These are phyloP conservation scores for Gleditsia sinensis DNA, from an alignment of 306 rosid species.

Conservation along the genomic window DNA sequence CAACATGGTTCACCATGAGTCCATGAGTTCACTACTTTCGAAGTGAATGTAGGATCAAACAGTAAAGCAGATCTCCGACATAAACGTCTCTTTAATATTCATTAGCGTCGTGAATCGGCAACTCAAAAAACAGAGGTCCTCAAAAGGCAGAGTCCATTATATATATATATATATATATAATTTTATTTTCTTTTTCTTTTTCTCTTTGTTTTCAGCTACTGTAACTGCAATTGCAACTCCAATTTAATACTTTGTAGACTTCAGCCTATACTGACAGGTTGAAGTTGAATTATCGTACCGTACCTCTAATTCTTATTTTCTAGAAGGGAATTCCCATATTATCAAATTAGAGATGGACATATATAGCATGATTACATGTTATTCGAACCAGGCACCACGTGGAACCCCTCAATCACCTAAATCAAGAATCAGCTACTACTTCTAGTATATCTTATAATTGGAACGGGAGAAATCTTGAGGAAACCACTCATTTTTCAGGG, in stretches of 20 bases:
- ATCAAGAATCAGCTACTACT: background rate
- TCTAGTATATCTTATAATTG: slow-evolving; percentile 5
- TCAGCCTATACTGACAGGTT: background rate
- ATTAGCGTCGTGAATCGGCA: background rate
- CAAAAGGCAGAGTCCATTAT: background rate
- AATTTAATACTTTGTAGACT: background rate
- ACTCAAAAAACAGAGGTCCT: background rate
- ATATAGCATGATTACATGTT: slow-evolving; percentile 21
- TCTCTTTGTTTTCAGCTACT: too few relatives aligned
- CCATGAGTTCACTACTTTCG: background rate
- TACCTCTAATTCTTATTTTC: background rate
- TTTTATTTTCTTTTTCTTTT: too few relatives aligned
- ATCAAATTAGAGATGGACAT: background rate
- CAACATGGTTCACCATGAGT: slow-evolving; percentile 18
- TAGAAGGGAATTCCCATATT: background rate
- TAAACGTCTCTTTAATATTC: background rate
- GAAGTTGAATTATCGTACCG: background rate
- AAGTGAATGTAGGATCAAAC: slow-evolving; percentile 4
- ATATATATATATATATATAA: too few relatives aligned
- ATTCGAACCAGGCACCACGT: background rate
- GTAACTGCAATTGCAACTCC: background rate
- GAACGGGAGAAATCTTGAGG: slow-evolving; percentile 28
- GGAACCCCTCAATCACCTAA: slow-evolving; percentile 16
- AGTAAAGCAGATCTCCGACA: slow-evolving; percentile 13
- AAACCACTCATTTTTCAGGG: slow-evolving; percentile 38